Evolutionary conservation across 2,329 filamentous ascomycete genomes (phyloP), one percentile per base, ranked within the genome.

Genomic region (Diaporthe ampelina): DNA sequence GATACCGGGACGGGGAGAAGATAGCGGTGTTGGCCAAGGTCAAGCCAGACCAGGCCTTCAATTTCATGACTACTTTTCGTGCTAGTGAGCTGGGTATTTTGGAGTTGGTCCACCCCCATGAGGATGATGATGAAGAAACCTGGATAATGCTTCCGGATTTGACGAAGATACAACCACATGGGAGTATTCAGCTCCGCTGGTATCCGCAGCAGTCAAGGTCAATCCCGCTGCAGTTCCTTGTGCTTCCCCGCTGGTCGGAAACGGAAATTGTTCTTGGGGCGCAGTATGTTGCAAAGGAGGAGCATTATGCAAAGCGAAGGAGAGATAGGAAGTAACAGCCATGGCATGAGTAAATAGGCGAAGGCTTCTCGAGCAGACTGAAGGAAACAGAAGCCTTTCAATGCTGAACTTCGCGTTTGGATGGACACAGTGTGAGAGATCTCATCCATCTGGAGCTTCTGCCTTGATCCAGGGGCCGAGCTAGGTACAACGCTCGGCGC

Each of bases 31-130:
- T 35, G 7, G 63, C 21, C 29, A 67, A 37, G 15, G 3, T 67
- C 11, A 4, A 26, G 63, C 63, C 63, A 19, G 21, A 52, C 24
- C 63, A 67, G 63, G 45, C 5, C 45, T 67, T 67, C 63, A 67
- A 67, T 21, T 67, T 67, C 45, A 52, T 67, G 45, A 67, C 63
- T 15, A 8, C 11, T 17, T 19, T 52, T 7, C 13, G 32, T 35
- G 63, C 63, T 48, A 40, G 45, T 52, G 45, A 67, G 45, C 4
- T 67, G 32, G 63, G 29, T 26, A 21, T 67, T 7, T 52, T 52
- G 63, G 21, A 8, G 5, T 37, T 67, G 2, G 45, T 67, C 1
- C 45, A 67, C 4, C 45, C 45, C 4, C 21, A 26, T 13, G 45
- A 67, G 32, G 63, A 52, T 21, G 45, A 24, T 26, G 26, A 52